Base-by-base conservation (phyloP, 139 green algal genomes). In the Chlorella sp. region DNA sequence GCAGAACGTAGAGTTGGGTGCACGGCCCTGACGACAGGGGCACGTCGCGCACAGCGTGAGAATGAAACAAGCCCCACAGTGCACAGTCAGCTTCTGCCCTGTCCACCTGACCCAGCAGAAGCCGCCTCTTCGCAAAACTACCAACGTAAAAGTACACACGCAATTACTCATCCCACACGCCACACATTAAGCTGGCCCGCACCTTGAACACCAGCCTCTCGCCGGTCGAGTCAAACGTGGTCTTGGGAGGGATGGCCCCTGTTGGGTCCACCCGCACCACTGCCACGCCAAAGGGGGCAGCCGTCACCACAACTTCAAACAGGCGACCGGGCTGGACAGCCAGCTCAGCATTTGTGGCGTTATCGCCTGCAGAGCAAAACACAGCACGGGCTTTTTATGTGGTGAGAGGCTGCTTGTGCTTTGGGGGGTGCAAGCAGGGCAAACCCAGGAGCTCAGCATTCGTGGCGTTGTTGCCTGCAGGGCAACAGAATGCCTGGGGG, bases 121-220 rank as follows among this genome's bases (percentile, higher is more conserved):
- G 7, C 48, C 48, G 5, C 48, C 48, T 3, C 39, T 16, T 34
- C 0, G 24, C 28, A 22, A 30, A 40, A 78, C 32, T 9, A 57
- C 48, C 48, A 57, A 16, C 9, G 24, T 2, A 19, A 81, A 39
- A 48, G n/a, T n/a, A n/a, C n/a, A n/a, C n/a, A n/a, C n/a, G n/a
- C n/a, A n/a, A n/a, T n/a, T n/a, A n/a, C n/a, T n/a, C n/a, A n/a
- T n/a, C n/a, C n/a, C n/a, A n/a, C n/a, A n/a, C n/a, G n/a, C n/a
- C n/a, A n/a, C n/a, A n/a, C n/a, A n/a, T n/a, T n/a, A n/a, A n/a
- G n/a, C n/a, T n/a, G n/a, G n/a, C n/a, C 11, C 87, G n/a, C 36
- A 90, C 83, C 89, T 94, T 94, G 86, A 91, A 92, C 12, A 94
- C 34, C 30, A 94, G 57, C 36, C 92, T 89, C 84, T 57, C 53